phyloP scores from a whole-genome alignment of 1,284 basidiomycete genomes.

The Caloboletus inedulis region DNA sequence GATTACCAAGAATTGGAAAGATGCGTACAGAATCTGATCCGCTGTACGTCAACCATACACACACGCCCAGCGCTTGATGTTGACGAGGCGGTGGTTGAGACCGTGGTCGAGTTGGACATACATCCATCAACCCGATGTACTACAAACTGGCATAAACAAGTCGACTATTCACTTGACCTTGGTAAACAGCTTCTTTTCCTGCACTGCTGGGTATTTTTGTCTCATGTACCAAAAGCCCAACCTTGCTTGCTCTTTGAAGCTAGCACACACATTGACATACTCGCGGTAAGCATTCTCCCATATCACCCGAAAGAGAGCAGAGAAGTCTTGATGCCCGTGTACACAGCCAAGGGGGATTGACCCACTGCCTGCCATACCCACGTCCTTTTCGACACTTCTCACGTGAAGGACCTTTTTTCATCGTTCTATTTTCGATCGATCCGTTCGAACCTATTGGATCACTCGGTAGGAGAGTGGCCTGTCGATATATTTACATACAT shows the following conservation, averaged over 20 bases:
- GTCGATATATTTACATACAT: background rate
- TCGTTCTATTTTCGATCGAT: background rate
- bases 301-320: no score
- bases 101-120: no score
- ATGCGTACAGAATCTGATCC: background rate
- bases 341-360: constrained; percentile 3
- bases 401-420: background rate
- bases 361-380: constrained; percentile 2
- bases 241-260: background rate
- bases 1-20: background rate
- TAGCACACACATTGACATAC: no score
- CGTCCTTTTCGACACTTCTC: background rate
- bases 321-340: background rate
- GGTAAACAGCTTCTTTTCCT: no score
- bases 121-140: background rate
- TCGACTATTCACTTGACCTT: no score
- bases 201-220: no score
- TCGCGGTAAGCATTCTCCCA: background rate
- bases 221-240: background rate
- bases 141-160: background rate
- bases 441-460: background rate
- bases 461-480: background rate
- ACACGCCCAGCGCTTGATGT: background rate
- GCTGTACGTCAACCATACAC: background rate
- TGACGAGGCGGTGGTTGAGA: background rate